Conservation (phyloP, 306 rosid genomes). For the Amphicarpaea edgeworthii region DNA sequence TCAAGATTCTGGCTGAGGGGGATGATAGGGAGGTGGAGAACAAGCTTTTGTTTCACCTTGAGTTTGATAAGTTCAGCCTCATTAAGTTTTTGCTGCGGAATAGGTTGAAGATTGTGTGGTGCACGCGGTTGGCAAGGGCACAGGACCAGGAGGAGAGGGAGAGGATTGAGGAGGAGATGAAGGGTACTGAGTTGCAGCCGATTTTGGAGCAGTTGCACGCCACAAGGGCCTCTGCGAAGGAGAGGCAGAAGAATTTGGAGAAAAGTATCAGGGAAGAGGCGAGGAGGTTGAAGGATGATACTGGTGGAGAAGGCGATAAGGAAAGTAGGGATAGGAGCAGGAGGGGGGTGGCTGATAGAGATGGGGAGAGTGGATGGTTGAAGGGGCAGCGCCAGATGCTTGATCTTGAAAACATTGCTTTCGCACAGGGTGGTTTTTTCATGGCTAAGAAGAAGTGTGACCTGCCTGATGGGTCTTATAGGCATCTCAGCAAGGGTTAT, state of each 20-base stretch:
- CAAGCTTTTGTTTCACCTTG: slow-evolving; percentile 70
- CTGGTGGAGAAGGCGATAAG: slow-evolving; percentile 74
- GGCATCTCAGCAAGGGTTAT: slow-evolving; percentile 78
- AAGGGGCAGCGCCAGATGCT: slow-evolving; percentile 81
- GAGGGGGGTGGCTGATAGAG: slow-evolving; percentile 77
- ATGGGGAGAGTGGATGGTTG: slow-evolving; percentile 81
- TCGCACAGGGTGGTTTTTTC: slow-evolving; percentile 74
- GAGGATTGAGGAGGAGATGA: slow-evolving; percentile 91
- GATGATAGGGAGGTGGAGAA: slow-evolving; percentile 83
- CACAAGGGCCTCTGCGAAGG: slow-evolving; percentile 87
- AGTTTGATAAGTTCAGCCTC: slow-evolving; percentile 78
- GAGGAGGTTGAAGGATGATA: slow-evolving; percentile 80
- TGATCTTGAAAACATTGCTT: slow-evolving; percentile 85
- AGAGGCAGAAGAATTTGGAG: slow-evolving; percentile 91
- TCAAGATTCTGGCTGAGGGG: slow-evolving; percentile 80
- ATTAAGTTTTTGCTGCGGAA: slow-evolving; percentile 76
- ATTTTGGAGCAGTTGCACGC: slow-evolving; percentile 95
- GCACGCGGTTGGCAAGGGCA: slow-evolving; percentile 89
- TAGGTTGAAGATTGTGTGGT: slow-evolving; percentile 88
- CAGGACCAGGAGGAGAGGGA: slow-evolving; percentile 84
- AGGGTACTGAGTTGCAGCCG: slow-evolving; percentile 71
- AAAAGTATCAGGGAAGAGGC: slow-evolving; percentile 96
- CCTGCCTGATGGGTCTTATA: slow-evolving; percentile 84
- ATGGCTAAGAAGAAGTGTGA: slow-evolving; percentile 75
- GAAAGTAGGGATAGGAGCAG: slow-evolving; percentile 66